Conservation (phyloP, 2,329 filamentous ascomycete species). For the Phaeosphaeria sp. region DNA sequence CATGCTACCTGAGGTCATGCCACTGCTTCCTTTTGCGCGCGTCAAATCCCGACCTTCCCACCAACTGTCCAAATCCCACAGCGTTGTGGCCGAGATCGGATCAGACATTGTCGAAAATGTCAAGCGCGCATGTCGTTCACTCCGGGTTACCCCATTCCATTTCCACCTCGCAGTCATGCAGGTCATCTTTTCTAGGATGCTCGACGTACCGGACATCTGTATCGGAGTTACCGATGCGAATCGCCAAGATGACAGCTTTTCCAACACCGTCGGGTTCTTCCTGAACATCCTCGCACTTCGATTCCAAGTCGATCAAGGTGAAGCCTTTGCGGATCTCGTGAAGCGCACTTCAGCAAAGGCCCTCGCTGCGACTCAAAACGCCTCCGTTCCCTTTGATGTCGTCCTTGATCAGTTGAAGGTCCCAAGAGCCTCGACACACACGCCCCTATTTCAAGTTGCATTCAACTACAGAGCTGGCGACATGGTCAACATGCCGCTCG, state of each 20-base stretch:
- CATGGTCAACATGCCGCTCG: constrained; percentile 2
- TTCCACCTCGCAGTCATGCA: neutral
- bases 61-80: neutral
- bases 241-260: constrained; percentile 33
- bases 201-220: constrained; percentile 30
- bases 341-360: constrained; percentile 16
- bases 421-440: constrained; percentile 26
- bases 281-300: constrained; percentile 46
- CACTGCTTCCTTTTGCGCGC: constrained; percentile 3
- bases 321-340: constrained; percentile 25
- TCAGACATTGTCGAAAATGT: neutral
- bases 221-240: constrained; percentile 53
- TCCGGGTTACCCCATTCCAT: neutral
- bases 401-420: constrained; percentile 40
- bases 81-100: too few relatives aligned
- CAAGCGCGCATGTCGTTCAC: too few relatives aligned
- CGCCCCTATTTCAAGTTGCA: constrained; percentile 48
- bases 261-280: constrained; percentile 25
- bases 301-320: constrained; percentile 14
- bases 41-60: neutral
- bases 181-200: neutral
- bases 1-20: neutral
- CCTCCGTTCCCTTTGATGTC: constrained; percentile 45
- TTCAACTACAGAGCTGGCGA: constrained; percentile 35
- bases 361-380: too few relatives aligned